phyloP scores from a whole-genome alignment of 495 filamentous ascomycete species.

The Podospora pseudopauciseta region DNA sequence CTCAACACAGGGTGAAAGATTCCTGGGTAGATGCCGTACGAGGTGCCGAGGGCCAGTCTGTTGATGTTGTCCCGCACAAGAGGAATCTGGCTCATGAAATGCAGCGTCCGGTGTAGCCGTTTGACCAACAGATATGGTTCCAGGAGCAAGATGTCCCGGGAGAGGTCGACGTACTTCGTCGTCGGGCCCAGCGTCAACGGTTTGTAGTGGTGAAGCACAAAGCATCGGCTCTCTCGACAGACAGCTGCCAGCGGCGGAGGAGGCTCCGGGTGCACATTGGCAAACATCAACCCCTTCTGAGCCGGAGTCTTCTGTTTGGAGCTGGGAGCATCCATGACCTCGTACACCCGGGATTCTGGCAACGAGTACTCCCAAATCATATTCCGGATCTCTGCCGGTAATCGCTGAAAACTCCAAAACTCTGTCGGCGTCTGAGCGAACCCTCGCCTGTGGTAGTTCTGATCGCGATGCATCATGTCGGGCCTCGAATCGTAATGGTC shows the following conservation, averaged over 20 bases:
- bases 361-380: constrained; percentile 47
- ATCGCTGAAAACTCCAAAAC: constrained; percentile 30
- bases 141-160: constrained; percentile 47
- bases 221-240: constrained; percentile 46
- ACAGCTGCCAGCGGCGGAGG: constrained; percentile 46
- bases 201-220: constrained; percentile 47
- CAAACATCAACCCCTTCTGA: constrained; percentile 45
- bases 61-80: constrained; percentile 42
- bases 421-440: constrained; percentile 24
- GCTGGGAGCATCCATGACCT: constrained; percentile 46
- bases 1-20: constrained; percentile 46
- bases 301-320: constrained; percentile 39
- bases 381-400: constrained; percentile 38
- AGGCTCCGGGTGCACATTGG: constrained; percentile 46
- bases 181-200: constrained; percentile 44
- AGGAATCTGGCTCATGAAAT: constrained; percentile 47
- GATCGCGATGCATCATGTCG: constrained; percentile 23
- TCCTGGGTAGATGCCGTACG: constrained; percentile 46
- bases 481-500: background rate
- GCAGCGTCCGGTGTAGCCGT: constrained; percentile 44
- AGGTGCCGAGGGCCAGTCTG: constrained; percentile 45
- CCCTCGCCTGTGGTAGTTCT: constrained; percentile 24
- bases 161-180: constrained; percentile 46
- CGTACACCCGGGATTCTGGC: constrained; percentile 46
- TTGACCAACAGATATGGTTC: constrained; percentile 50